A percentile compares a stretch with the other conserved stretches of the same genome.
phyloP scores from a whole-genome alignment of 768 basidiomycete genomes.

The Russula virescens region DNA sequence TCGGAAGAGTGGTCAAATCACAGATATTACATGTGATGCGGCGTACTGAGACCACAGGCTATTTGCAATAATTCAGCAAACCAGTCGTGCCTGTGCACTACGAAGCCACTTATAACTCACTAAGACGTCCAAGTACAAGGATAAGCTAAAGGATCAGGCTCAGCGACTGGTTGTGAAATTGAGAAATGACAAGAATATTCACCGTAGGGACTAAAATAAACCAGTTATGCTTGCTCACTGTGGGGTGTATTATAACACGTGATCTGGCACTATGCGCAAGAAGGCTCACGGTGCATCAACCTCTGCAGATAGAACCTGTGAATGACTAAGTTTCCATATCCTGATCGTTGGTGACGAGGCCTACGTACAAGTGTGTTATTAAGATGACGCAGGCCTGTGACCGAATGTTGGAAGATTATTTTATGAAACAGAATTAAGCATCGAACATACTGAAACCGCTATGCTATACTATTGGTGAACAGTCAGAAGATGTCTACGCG shows the following conservation, averaged over 20 bases:
- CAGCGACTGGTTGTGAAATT: not conserved
- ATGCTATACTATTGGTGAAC: slow-evolving; percentile 16
- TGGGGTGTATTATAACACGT: not conserved
- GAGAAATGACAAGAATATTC: not conserved
- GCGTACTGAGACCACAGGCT: slow-evolving; percentile 21
- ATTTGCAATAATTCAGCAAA: not conserved
- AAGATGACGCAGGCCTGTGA: slow-evolving; percentile 14
- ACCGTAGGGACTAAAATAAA: slow-evolving; percentile 19
- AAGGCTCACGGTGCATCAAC: slow-evolving; percentile 14
- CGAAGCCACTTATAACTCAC: slow-evolving; percentile 4
- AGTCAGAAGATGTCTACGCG: not conserved
- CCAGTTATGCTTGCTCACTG: slow-evolving; percentile 25
- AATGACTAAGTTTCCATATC: not conserved
- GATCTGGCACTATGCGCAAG: not conserved
- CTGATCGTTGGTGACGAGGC: not conserved
- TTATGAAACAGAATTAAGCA: not conserved
- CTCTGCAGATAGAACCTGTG: slow-evolving; percentile 20
- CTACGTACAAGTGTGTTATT: slow-evolving; percentile 19
- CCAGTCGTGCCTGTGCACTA: not conserved
- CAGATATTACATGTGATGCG: not conserved
- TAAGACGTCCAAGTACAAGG: slow-evolving; percentile 11
- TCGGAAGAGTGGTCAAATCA: not conserved
- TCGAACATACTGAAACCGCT: slow-evolving; percentile 18
- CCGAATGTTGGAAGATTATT: not conserved
- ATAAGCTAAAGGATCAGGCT: not conserved